Conservation (phyloP, 805 yeast species). For the Spathaspora gorwiae region DNA sequence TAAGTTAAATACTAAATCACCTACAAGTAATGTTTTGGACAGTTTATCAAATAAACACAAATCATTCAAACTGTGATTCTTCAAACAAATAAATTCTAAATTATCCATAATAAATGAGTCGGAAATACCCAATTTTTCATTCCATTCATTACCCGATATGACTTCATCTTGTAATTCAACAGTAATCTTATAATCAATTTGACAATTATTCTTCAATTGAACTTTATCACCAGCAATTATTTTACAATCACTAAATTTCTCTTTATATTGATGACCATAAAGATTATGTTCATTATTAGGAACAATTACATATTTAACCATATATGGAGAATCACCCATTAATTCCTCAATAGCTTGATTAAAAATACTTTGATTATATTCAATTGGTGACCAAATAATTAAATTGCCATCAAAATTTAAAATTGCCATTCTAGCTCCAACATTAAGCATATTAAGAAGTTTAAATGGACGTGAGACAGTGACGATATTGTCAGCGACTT, state of each 20-base stretch:
- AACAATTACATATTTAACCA: conserved; percentile 37
- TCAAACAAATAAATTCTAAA: conserved; percentile 47
- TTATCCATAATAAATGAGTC: conserved; percentile 25
- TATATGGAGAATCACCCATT: conserved; percentile 12
- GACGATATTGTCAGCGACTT: conserved; percentile 2
- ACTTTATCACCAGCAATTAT: conserved; percentile 43
- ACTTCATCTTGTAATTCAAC: conserved; percentile 23
- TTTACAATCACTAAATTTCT: conserved; percentile 7
- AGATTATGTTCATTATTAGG: conserved; percentile 58
- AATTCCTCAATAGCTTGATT: conserved; percentile 23
- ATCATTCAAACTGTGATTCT: conserved; percentile 49
- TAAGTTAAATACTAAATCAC: conserved; percentile 53
- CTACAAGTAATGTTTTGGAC: conserved; percentile 45
- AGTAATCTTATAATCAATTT: conserved; percentile 34
- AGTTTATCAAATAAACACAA: conserved; percentile 40
- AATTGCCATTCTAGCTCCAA: conserved; percentile 4
- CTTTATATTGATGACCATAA: conserved; percentile 48
- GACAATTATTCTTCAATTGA: conserved; percentile 24
- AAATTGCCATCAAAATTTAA: conserved; percentile 1
- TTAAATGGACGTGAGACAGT: conserved; percentile 2
- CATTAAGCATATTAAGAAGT: background rate
- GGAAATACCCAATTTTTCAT: conserved; percentile 25
- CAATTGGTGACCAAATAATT: conserved; percentile 2
- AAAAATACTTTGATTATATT: background rate
- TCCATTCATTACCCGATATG: conserved; percentile 9